These are phyloP conservation scores for Apostasia shenzhenica DNA, from an alignment of 106 monocot genomes.

Conservation along the genomic window DNA sequence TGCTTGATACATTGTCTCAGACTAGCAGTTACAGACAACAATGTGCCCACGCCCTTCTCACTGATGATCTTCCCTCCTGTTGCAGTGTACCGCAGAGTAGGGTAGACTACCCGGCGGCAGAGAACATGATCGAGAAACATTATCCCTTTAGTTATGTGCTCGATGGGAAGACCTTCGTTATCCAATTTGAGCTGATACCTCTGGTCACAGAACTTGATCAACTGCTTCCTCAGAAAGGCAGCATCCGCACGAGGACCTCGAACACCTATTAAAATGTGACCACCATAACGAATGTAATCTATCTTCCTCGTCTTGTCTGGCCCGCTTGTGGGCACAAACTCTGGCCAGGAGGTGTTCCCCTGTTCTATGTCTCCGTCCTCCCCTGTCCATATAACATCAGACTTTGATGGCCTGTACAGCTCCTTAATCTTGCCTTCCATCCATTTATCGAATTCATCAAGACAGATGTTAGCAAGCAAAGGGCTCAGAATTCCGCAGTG, in stretches of 20 bases:
- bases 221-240: slow-evolving; percentile 71
- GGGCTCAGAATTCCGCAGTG: slow-evolving; percentile 86
- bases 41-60: slow-evolving; percentile 94
- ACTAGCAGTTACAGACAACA: slow-evolving; percentile 89
- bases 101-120: slow-evolving; percentile 89
- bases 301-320: slow-evolving; percentile 96
- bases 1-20: slow-evolving; percentile 84
- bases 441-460: slow-evolving; percentile 93
- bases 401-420: slow-evolving; percentile 78
- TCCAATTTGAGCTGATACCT: slow-evolving; percentile 75
- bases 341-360: slow-evolving; percentile 97
- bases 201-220: slow-evolving; percentile 80
- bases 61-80: slow-evolving; percentile 95
- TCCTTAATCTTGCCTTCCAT: slow-evolving; percentile 85
- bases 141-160: slow-evolving; percentile 96
- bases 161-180: slow-evolving; percentile 85
- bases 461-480: slow-evolving; percentile 63
- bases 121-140: slow-evolving; percentile 95
- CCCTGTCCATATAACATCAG: slow-evolving; percentile 61
- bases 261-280: slow-evolving; percentile 71
- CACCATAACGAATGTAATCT: slow-evolving; percentile 90
- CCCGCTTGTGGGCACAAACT: slow-evolving; percentile 97
- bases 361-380: slow-evolving; percentile 51
- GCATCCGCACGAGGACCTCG: slow-evolving; percentile 93
- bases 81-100: slow-evolving; percentile 87